A percentile compares a stretch with the other conserved stretches of the same genome.
Evolutionary conservation across 2,329 filamentous ascomycete genomes (phyloP).

Genomic region (Ophiostoma ulmi): DNA sequence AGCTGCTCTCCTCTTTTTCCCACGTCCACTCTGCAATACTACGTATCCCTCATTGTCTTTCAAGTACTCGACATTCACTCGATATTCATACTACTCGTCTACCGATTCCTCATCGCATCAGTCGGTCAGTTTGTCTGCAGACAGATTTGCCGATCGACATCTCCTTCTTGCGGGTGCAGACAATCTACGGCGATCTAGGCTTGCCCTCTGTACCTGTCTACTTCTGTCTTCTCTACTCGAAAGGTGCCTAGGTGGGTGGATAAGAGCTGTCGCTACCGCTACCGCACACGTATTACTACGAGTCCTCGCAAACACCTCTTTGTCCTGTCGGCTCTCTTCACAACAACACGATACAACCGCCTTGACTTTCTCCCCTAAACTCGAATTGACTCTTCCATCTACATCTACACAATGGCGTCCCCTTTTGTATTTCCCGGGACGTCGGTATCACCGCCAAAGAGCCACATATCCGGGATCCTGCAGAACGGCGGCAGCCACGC

Average conservation of each 20-base stretch:
- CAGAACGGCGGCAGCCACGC: conserved; percentile 31
- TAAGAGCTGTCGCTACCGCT: background rate
- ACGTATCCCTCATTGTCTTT: background rate
- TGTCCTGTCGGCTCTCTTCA: background rate
- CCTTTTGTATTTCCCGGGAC: conserved; percentile 50
- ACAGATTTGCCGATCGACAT: conserved; percentile 5
- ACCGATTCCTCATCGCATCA: background rate
- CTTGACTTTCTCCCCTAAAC: background rate
- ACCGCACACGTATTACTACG: background rate
- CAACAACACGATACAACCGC: background rate
- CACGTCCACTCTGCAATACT: conserved; percentile 4
- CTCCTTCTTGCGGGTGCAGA: conserved; percentile 6
- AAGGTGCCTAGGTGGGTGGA: background rate
- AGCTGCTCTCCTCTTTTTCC: conserved; percentile 10
- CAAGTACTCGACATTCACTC: background rate
- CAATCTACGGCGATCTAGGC: background rate
- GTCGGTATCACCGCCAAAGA: conserved; percentile 43
- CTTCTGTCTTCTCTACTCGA: background rate
- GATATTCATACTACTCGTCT: background rate
- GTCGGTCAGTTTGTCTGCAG: background rate
- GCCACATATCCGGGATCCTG: conserved; percentile 34
- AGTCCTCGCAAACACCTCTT: background rate
- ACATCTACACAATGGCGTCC: conserved; percentile 40
- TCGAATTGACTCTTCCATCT: background rate
- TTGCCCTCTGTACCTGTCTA: background rate